Percentiles rank a stretch among this genome's conserved stretches.
These are phyloP conservation scores for Populus tomentosa DNA, from an alignment of 441 rosid species.

Conservation along the genomic window DNA sequence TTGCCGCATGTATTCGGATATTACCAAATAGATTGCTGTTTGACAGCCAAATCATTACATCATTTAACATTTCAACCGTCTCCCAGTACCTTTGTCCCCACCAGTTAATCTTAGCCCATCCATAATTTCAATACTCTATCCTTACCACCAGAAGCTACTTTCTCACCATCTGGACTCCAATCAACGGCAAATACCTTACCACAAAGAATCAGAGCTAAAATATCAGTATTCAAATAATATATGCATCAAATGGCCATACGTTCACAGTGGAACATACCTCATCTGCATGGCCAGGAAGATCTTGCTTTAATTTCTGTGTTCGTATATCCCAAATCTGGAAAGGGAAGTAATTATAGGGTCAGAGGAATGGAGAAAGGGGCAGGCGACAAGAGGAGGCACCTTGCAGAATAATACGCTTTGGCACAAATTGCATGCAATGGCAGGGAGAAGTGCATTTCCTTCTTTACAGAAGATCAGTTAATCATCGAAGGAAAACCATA, in stretches of 20 bases:
- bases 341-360: neutral
- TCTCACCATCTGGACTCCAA: constrained; percentile 99
- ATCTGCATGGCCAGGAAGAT: constrained; percentile 96
- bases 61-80: neutral
- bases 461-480: neutral
- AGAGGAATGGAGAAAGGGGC: neutral
- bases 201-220: neutral
- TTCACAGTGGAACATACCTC: constrained; percentile 46
- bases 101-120: constrained; percentile 56
- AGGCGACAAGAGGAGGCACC: neutral
- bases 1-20: neutral
- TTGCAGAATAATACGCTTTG: neutral
- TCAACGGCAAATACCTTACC: constrained; percentile 82
- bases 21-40: neutral
- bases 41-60: neutral
- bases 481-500: neutral
- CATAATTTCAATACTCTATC: constrained; percentile 88
- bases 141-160: constrained; percentile 95
- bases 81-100: neutral
- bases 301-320: constrained; percentile 76
- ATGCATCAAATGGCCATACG: neutral
- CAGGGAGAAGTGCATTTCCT: neutral
- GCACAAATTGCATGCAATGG: neutral
- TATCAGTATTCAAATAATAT: neutral
- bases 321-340: constrained; percentile 83